Base-by-base conservation (phyloP, 768 basidiomycete genomes). In the Hygrophoropsis aurantiaca region DNA sequence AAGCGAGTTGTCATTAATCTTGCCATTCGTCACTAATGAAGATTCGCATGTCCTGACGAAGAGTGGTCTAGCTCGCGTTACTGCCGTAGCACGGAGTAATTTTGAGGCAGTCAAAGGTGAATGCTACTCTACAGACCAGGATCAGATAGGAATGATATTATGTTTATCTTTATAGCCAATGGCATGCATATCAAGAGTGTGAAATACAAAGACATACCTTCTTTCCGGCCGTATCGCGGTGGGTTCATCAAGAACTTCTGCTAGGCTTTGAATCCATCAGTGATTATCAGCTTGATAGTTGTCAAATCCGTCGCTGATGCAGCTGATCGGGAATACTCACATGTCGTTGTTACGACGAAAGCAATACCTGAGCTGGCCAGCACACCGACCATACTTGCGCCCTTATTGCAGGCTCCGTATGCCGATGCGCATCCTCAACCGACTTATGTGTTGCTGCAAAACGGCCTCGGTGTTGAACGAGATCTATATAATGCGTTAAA, bases 61-160 rank as follows among this genome's bases (percentile, higher is more conserved):
- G 49, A 79, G 81, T 54, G 78, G 81, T 10, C 68, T 75, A 24
- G 84, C 77, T 1, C 73, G 78, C 20, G 81, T 91, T 8, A 90
- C 88, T 1, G 82, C 73, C 15, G 84, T 90, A 1, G 88, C 87
- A 2, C 66, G 88, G 46, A 81, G 86, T 42, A 87, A 88, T 49
- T 85, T 79, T 58, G 74, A 81, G 11, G 64, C 70, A 2, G 73
- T 82, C 11, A 68, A 73, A n/a, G 68, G 81, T 80, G 44, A 49
- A 65, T 50, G 24, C 15, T 20, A 19, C 44, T 11, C 21, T 32
- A 35, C 32, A 43, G 6, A 40, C 23, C 25, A 20, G 15, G 11
- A 3, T 21, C 32, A 19, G 18, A 37, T 32, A 26, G 36, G 13
- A 25, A 33, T 51, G 3, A 44, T n/a, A 54, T 13, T 30, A 6